Percentiles rank a stretch among this genome's conserved stretches.
phyloP scores from a whole-genome alignment of 148 eudicot species.

The Pouteria glomerata region DNA sequence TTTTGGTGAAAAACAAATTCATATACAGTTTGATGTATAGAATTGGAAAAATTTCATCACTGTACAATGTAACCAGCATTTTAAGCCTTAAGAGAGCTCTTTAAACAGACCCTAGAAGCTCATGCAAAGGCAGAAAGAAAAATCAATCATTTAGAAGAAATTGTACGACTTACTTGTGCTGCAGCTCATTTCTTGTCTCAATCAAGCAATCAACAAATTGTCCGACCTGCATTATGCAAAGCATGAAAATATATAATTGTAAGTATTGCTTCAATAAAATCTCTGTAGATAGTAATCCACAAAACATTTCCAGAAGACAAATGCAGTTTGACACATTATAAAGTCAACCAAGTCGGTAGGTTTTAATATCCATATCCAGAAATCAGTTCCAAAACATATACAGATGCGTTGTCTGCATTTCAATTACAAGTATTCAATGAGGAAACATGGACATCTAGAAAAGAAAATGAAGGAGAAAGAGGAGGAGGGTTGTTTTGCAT shows the following conservation, averaged over 20 bases:
- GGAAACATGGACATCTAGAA: neutral
- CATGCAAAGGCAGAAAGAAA: conserved; percentile 6
- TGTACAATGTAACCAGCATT: neutral
- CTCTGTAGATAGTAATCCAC: neutral
- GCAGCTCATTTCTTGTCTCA: conserved; percentile 53
- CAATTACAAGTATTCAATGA: neutral
- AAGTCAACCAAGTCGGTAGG: neutral
- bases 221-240: conserved; percentile 43
- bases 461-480: no score
- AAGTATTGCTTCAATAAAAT: neutral
- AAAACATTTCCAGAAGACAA: neutral
- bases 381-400: neutral
- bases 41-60: neutral
- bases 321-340: neutral
- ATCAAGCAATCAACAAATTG: conserved; percentile 63
- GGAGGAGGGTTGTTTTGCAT: no score
- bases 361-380: neutral
- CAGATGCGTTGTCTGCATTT: neutral
- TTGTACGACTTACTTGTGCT: conserved; percentile 49
- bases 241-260: neutral
- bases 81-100: neutral
- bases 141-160: neutral
- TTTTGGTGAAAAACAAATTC: neutral
- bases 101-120: neutral
- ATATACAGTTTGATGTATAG: neutral